Base-by-base conservation (phyloP, 2,329 filamentous ascomycete species). In the Dactylellina drechsleri region DNA sequence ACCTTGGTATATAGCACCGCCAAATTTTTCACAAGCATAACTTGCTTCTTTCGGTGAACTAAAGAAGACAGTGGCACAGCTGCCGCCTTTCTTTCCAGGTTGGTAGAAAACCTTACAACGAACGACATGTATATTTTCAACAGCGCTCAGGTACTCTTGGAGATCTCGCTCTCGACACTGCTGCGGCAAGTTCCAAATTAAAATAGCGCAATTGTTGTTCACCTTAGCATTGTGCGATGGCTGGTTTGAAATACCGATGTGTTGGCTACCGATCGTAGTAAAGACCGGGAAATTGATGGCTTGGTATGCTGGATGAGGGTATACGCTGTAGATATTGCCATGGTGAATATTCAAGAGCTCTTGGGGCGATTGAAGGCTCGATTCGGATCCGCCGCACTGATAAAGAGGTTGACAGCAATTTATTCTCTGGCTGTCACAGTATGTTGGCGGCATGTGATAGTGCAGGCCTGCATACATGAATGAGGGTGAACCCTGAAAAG, bases 61-160 rank as follows among this genome's bases (percentile, higher is more conserved):
- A 52, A 78, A 78, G 23, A 77, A 45, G 28, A 65, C 77, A 16
- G 66, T 76, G 13, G 62, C 77, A 56, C 76, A 75, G 1, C 77
- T 77, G 54, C 70, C 71, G 6, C 74, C 68, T 49, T 65, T 70
- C 0, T 76, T 66, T 41, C 76, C 68, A 18, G 62, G 31, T 23
- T 65, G 45, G 20, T 61, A 52, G 5, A 76, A 75, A 49, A 78
- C 75, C 16, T 78, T 71, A 31, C 77, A 78, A 36, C 70, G 61
- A 15, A 67, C 45, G 23, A 28, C 26, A 28, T 7, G 26, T 4
- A 78, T 60, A 26, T 40, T 62, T 20, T 10, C 41, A 16, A 10
- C 41, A 15, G 41, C 12, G 10, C 41, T 45, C 12, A 45, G 41
- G 13, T 15, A 45, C n/a, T 10, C n/a, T 4, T 12, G 41, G 41